Evolutionary conservation across 2,329 filamentous ascomycete species (phyloP).

Genomic region (Aspergillus sojae): DNA sequence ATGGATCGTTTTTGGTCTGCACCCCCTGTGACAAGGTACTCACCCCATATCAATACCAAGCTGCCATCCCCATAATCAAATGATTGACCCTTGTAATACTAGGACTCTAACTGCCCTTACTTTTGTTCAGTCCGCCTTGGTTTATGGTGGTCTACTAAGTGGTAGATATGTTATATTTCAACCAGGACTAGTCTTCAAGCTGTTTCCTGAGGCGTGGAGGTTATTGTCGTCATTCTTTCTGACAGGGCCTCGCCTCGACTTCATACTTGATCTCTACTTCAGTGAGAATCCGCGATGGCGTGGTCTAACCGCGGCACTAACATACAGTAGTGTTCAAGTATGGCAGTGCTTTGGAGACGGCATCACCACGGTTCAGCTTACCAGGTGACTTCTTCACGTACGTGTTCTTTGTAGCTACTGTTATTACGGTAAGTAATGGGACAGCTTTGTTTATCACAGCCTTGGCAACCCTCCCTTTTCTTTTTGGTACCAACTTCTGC

Average conservation of each 20-base stretch:
- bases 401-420: slow-evolving; percentile 68
- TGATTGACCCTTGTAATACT: slow-evolving; percentile 43
- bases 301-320: slow-evolving; percentile 33
- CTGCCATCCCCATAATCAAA: slow-evolving; percentile 39
- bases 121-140: slow-evolving; percentile 63
- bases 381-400: slow-evolving; percentile 83
- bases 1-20: slow-evolving; percentile 68
- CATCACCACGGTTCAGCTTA: slow-evolving; percentile 69
- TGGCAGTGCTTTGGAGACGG: slow-evolving; percentile 71
- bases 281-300: slow-evolving; percentile 46
- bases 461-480: slow-evolving; percentile 6
- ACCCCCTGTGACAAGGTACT: slow-evolving; percentile 68
- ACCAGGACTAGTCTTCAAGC: slow-evolving; percentile 54
- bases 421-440: slow-evolving; percentile 74
- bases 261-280: slow-evolving; percentile 76
- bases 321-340: slow-evolving; percentile 69
- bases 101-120: slow-evolving; percentile 70
- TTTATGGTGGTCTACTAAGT: slow-evolving; percentile 61
- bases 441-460: slow-evolving; percentile 23
- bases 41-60: not conserved
- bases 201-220: slow-evolving; percentile 64
- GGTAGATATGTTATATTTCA: slow-evolving; percentile 58
- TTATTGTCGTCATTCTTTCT: slow-evolving; percentile 61
- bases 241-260: slow-evolving; percentile 56
- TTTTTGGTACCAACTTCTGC: slow-evolving; percentile 18